These are phyloP conservation scores for Pyrenochaeta sp. DNA, from an alignment of 2,329 filamentous ascomycete species.

Conservation along the genomic window DNA sequence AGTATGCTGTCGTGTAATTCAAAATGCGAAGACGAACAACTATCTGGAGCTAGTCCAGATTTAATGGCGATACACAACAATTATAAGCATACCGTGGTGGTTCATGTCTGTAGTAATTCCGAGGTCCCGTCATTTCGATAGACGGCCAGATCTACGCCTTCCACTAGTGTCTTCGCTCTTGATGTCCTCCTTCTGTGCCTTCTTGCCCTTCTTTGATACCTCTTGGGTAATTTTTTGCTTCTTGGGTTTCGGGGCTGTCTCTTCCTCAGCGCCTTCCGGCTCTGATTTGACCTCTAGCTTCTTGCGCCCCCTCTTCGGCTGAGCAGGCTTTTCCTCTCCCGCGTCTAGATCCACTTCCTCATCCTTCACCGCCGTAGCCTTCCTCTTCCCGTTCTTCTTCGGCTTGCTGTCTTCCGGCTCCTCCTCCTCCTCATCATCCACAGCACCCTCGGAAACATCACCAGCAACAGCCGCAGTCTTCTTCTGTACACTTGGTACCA, in stretches of 20 bases:
- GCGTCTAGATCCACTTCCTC: constrained; percentile 24
- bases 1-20: too few species aligned
- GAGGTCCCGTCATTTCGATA: constrained; percentile 17
- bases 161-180: constrained; percentile 24
- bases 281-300: constrained; percentile 26
- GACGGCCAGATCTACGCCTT: constrained; percentile 35
- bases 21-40: too few species aligned
- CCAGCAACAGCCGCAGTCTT: constrained; percentile 72
- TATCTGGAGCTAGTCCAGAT: not conserved
- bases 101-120: too few species aligned
- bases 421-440: constrained; percentile 26
- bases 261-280: constrained; percentile 37
- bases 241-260: constrained; percentile 28
- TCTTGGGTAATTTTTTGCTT: constrained; percentile 32
- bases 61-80: not conserved
- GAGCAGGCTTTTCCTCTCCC: constrained; percentile 8
- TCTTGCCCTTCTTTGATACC: constrained; percentile 20
- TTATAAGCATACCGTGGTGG: not conserved
- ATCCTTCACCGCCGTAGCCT: constrained; percentile 35
- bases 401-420: constrained; percentile 30
- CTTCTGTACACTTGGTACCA: constrained; percentile 86
- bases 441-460: constrained; percentile 55
- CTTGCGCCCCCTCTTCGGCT: constrained; percentile 33
- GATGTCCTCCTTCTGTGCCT: constrained; percentile 8
- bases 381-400: constrained; percentile 49